Evolutionary conservation across 352 stramenopile genomes (phyloP).

Genomic region (Phytophthora pseudosyringae): DNA sequence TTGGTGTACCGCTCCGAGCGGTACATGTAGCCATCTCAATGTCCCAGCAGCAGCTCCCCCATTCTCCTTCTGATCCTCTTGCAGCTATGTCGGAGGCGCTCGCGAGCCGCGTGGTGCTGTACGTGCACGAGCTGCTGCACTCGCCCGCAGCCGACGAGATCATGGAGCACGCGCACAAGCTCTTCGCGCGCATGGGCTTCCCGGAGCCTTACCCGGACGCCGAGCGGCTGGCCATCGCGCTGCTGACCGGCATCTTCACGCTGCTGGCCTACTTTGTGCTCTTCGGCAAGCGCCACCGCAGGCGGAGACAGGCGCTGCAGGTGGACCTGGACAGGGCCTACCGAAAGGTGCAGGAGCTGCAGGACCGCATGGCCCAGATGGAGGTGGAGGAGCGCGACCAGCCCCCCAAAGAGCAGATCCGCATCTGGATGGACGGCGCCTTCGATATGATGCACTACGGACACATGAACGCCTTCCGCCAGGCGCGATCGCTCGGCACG

Average conservation of each 20-base stretch:
- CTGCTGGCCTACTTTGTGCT: constrained; percentile 89
- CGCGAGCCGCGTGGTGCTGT: constrained; percentile 63
- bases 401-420: constrained; percentile 88
- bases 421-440: constrained; percentile 99
- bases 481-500: constrained; percentile 95
- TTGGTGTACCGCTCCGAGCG: constrained; percentile 7
- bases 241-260: constrained; percentile 83
- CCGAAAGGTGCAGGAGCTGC: constrained; percentile 82
- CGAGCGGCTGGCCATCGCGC: constrained; percentile 82
- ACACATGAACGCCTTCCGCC: constrained; percentile 99
- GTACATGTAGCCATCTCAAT: constrained; percentile 20
- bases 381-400: constrained; percentile 73
- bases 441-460: constrained; percentile 99
- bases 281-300: constrained; percentile 86
- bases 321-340: constrained; percentile 79
- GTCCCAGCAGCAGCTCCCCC: background rate
- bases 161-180: constrained; percentile 71
- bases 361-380: constrained; percentile 86
- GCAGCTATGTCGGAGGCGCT: constrained; percentile 60
- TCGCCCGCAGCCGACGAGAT: constrained; percentile 70
- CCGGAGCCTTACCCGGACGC: constrained; percentile 88
- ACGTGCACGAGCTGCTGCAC: constrained; percentile 84
- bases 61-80: constrained; percentile 26
- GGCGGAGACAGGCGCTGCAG: constrained; percentile 71
- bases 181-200: constrained; percentile 74